Percentiles rank a stretch among this genome's conserved stretches.
phyloP scores from a whole-genome alignment of 2,329 filamentous ascomycete genomes.

The Gyromitra esculenta region DNA sequence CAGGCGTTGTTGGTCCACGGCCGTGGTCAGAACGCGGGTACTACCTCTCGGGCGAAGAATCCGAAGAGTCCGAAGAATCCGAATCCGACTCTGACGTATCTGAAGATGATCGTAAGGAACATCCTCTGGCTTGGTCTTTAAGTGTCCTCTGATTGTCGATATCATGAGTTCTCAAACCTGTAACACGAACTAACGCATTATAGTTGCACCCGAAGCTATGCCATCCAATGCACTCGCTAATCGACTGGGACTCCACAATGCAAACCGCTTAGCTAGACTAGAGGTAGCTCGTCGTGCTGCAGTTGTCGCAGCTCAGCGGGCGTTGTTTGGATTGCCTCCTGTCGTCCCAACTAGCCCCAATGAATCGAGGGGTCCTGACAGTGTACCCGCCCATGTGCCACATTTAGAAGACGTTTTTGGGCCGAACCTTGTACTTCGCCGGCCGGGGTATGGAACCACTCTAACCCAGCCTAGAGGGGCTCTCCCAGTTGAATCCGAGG shows the following conservation, averaged over 20 bases:
- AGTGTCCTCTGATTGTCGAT: not conserved
- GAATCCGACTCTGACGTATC: not conserved
- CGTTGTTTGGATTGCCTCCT: not conserved
- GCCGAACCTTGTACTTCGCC: not conserved
- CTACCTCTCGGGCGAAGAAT: not conserved
- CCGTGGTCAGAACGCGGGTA: not conserved
- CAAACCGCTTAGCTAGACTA: not conserved
- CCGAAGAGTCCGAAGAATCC: not conserved
- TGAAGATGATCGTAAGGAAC: not conserved
- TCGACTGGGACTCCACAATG: not conserved
- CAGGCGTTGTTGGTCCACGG: not conserved
- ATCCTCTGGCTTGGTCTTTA: not conserved
- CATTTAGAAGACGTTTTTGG: not conserved
- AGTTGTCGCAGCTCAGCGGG: not conserved
- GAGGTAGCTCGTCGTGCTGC: not conserved
- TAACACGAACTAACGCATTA: not conserved
- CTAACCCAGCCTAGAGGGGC: not conserved
- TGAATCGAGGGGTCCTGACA: not conserved
- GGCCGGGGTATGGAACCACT: not conserved
- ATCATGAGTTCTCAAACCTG: not conserved
- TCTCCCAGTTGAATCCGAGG: not conserved
- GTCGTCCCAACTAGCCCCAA: not conserved
- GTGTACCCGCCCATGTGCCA: not conserved
- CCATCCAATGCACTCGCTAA: not conserved
- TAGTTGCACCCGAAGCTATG: not conserved